Evolutionary conservation across 2,329 filamentous ascomycete genomes (phyloP), one percentile per base, ranked within the genome.

Genomic region (Didymella exigua): DNA sequence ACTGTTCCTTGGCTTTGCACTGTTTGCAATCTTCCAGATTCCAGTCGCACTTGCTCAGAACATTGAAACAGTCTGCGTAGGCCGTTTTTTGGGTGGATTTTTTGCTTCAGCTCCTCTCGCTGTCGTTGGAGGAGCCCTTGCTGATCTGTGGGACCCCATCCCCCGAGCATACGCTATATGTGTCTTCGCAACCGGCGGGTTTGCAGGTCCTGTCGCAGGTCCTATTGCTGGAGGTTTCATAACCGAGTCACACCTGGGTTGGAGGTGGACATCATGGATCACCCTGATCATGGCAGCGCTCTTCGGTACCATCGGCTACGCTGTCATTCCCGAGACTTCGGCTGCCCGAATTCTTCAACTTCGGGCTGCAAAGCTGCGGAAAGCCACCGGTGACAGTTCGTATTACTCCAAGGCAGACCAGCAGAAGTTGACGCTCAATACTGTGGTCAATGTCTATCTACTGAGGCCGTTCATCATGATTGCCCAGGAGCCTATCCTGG

Each of bases 391-490:
- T 2, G 78, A 82, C 56, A 56, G 52, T 1, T 58, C 65, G 14
- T 71, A 78, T 14, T 70, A 75, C 10, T 75, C 78, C 0, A 76
- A 75, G 27, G 72, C 77, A 9, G 76, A 81, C 49, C 67, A 68
- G 14, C 88, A 86, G 81, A 86, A 90, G 56, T 82, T 89, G 5
- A 85, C 78, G 13, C 53, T 89, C 31, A 72, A 74, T 14, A 85
- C 89, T 54, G 79, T 91, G 9, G 78, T 81, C 2, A 76, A 82
- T 26, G 89, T 89, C 63, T 91, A 89, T 63, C 77, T 90, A 4
- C 68, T 89, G 24, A 82, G 87, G 0, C 89, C 89, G 0, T 82
- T 90, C 27, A 82, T 87, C 61, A 81, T 92, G 33, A 78, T 92
- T 5, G 70, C 77, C 31, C 62, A 72, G 19, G 70, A 74, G 36